phyloP scores from a whole-genome alignment of 371 early-diverging fungal species.

The Mortierella sp. region DNA sequence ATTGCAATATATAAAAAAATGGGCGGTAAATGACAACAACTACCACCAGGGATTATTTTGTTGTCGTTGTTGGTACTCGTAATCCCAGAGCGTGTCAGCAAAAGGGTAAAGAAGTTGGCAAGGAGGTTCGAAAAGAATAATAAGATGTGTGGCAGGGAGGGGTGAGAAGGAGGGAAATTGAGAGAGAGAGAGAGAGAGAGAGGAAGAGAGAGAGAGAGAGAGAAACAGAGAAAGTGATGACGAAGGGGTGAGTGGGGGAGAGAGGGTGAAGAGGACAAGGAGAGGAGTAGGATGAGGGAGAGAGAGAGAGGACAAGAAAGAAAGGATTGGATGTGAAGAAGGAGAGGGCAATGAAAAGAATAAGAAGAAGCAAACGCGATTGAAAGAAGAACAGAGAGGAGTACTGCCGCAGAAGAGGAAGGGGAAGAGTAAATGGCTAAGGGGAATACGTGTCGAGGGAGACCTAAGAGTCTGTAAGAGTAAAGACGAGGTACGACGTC shows the following conservation, averaged over 20 bases:
- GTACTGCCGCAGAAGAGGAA: neutral
- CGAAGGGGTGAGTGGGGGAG: constrained; percentile 6
- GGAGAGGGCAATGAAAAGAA: neutral
- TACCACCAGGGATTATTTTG: neutral
- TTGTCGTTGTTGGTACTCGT: neutral
- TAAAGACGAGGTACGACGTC: neutral
- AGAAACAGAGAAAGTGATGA: neutral
- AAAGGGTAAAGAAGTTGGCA: neutral
- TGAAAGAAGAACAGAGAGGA: neutral
- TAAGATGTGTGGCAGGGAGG: neutral
- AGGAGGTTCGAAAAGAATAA: neutral
- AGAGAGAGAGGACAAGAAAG: neutral
- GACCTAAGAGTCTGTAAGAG: too few species aligned
- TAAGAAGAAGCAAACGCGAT: neutral
- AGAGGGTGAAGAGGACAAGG: neutral
- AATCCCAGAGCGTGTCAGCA: neutral
- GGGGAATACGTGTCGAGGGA: too few species aligned
- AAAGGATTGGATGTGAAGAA: neutral
- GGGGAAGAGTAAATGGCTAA: too few species aligned
- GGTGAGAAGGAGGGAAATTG: neutral
- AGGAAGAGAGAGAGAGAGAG: constrained; percentile 7
- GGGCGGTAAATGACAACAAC: neutral
- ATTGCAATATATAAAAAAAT: neutral
- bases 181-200: constrained; percentile 5
- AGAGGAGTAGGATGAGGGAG: neutral